Evolutionary conservation across 768 basidiomycete species (phyloP), one percentile per base, ranked within the genome.

Genomic region (Coprinopsis marcescibilis): DNA sequence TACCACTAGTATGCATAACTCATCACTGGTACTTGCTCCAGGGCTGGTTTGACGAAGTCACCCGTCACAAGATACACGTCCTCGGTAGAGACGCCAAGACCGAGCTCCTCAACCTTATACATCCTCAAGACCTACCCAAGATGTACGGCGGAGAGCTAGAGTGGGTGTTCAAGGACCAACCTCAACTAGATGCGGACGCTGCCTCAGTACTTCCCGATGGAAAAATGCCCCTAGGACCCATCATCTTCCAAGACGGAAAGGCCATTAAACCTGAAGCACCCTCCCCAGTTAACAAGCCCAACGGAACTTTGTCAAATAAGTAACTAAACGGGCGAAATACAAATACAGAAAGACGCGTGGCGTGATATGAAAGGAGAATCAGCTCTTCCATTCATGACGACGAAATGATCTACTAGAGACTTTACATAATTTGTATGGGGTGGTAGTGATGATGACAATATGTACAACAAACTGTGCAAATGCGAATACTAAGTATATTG

Each of bases 11-110:
- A n/a, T n/a, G n/a, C 15, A 5, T 14, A 25, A 30, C 27, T 49
- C 30, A 27, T 33, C 6, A 27, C 35, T 41, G 20, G 20, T 13
- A 42, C 13, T 6, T 38, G 10, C 5, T 36, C 5, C 54, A 85
- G 78, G 76, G 73, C 21, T 88, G 83, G 82, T 89, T 89, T 60
- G 89, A 90, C 57, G 81, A 84, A 59, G 78, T 77, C 34, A 89
- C 87, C 11, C 77, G 82, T 14, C 72, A 73, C 49, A 92, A 92
- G 68, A 81, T 93, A 25, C 78, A 83, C 56, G 72, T 93, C 26
- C 68, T 91, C 7, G 80, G 81, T 2, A 77, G 71, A 46, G 75
- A 83, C 46, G 75, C 78, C 3, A 77, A 76, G 3, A 58, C 69
- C 1, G 64, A 68, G 2, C 71, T 91, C 2, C 64, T 69, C 11